Percentiles rank a stretch among this genome's conserved stretches.
Evolutionary conservation across 495 filamentous ascomycete genomes (phyloP).

Genomic region (Penicillium diatomitis): DNA sequence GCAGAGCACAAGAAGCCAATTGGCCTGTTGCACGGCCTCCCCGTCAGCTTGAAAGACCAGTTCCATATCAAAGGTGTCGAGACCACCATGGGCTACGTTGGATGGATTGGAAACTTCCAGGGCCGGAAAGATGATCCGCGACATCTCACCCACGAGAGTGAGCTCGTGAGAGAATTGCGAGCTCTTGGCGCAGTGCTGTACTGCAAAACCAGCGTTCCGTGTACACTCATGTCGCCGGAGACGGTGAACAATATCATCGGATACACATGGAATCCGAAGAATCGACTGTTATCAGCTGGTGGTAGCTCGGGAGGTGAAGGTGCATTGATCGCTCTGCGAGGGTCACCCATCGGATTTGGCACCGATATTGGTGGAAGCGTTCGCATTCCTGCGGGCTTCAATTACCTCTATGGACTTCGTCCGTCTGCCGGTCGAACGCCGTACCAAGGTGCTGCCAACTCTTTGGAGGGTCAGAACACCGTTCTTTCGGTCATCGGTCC

Average conservation of each 20-base stretch:
- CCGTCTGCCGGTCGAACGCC: constrained; percentile 39
- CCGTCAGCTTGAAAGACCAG: constrained; percentile 61
- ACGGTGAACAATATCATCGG: constrained; percentile 49
- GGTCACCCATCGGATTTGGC: constrained; percentile 48
- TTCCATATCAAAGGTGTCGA: constrained; percentile 59
- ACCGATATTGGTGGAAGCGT: constrained; percentile 70
- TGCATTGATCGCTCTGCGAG: constrained; percentile 44
- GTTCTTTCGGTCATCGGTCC: constrained; percentile 52
- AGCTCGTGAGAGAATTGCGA: constrained; percentile 45
- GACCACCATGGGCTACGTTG: constrained; percentile 55
- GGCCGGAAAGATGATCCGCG: constrained; percentile 35
- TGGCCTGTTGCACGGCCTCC: constrained; percentile 57
- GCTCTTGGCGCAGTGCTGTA: constrained; percentile 52
- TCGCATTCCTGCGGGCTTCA: constrained; percentile 57
- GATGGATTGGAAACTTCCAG: constrained; percentile 44
- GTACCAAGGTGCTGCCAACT: constrained; percentile 35
- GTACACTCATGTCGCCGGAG: constrained; percentile 52
- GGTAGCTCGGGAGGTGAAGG: constrained; percentile 59
- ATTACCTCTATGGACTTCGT: constrained; percentile 48
- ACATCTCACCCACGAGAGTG: constrained; percentile 32
- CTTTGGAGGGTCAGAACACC: constrained; percentile 51
- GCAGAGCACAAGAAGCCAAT: constrained; percentile 35
- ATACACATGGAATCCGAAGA: constrained; percentile 42
- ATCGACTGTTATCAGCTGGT: constrained; percentile 38
- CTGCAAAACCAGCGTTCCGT: constrained; percentile 57